These are phyloP conservation scores for Phialophora chinensis DNA, from an alignment of 2,329 filamentous ascomycete genomes.

Conservation along the genomic window DNA sequence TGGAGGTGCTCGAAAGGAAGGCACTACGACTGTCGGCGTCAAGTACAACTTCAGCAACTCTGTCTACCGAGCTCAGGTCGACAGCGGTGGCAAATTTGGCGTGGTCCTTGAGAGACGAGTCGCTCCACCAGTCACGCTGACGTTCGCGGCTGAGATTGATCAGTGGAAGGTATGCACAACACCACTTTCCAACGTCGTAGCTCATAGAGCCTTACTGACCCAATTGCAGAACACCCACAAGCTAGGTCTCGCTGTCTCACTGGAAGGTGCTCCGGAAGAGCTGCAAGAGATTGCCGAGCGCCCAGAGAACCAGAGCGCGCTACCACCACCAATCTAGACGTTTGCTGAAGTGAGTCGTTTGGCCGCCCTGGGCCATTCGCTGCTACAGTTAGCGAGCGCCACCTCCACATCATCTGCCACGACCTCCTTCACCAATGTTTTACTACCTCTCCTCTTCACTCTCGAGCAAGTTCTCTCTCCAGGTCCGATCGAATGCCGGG, in stretches of 20 bases:
- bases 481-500: not conserved
- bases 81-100: constrained; percentile 91
- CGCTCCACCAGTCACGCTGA: constrained; percentile 87
- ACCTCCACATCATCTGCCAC: constrained; percentile 3
- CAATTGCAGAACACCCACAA: constrained; percentile 82
- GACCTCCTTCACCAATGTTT: constrained; percentile 43
- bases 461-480: constrained; percentile 33
- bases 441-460: constrained; percentile 51
- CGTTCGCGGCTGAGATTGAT: constrained; percentile 95
- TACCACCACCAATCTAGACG: constrained; percentile 57
- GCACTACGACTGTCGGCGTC: constrained; percentile 85
- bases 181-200: not conserved
- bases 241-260: constrained; percentile 90
- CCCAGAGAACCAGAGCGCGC: constrained; percentile 43
- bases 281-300: constrained; percentile 68
- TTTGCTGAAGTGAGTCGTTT: not conserved
- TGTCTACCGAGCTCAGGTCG: constrained; percentile 93
- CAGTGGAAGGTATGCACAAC: constrained; percentile 79
- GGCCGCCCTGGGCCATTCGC: not conserved
- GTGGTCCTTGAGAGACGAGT: constrained; percentile 95
- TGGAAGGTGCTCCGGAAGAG: constrained; percentile 84
- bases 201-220: constrained; percentile 8
- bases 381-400: not conserved
- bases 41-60: constrained; percentile 99
- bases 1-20: constrained; percentile 82